Conservation (phyloP, 768 basidiomycete genomes). For the Russula compacta region DNA sequence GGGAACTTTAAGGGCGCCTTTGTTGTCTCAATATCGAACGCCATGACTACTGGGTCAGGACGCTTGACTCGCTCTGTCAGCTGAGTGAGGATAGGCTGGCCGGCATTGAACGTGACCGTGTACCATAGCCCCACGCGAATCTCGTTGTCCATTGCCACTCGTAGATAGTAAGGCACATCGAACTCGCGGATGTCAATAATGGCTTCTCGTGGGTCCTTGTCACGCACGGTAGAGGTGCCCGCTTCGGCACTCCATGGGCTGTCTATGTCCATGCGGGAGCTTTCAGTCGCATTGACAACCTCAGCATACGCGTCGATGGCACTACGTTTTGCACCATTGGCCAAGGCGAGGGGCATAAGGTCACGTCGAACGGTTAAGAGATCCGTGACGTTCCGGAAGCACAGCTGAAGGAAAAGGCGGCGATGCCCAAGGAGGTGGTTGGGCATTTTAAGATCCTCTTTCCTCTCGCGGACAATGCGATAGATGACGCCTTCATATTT, state of each 20-base stretch:
- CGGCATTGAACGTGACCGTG: constrained; percentile 70
- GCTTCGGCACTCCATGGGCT: constrained; percentile 48
- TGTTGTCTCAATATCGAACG: constrained; percentile 97
- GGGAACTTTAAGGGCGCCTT: constrained; percentile 99
- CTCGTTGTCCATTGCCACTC: constrained; percentile 99
- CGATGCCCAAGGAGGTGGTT: constrained; percentile 97
- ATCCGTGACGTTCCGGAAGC: constrained; percentile 90
- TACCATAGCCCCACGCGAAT: constrained; percentile 99
- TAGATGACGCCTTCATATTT: constrained; percentile 82
- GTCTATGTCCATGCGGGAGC: constrained; percentile 61
- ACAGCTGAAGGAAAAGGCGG: constrained; percentile 78
- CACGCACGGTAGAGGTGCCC: constrained; percentile 35
- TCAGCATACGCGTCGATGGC: constrained; percentile 98
- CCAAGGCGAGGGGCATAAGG: constrained; percentile 77
- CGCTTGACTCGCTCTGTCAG: constrained; percentile 88
- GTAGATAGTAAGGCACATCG: constrained; percentile 95
- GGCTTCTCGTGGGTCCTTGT: constrained; percentile 80
- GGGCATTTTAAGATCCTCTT: constrained; percentile 91
- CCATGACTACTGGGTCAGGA: constrained; percentile 98
- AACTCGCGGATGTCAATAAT: constrained; percentile 94
- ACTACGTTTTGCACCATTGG: constrained; percentile 86
- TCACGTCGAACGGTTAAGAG: constrained; percentile 83
- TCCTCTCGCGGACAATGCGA: constrained; percentile 70
- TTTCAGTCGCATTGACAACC: constrained; percentile 66
- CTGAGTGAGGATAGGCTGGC: constrained; percentile 61